These are phyloP conservation scores for Erigeron canadensis DNA, from an alignment of 129 eudicot genomes.

Conservation along the genomic window DNA sequence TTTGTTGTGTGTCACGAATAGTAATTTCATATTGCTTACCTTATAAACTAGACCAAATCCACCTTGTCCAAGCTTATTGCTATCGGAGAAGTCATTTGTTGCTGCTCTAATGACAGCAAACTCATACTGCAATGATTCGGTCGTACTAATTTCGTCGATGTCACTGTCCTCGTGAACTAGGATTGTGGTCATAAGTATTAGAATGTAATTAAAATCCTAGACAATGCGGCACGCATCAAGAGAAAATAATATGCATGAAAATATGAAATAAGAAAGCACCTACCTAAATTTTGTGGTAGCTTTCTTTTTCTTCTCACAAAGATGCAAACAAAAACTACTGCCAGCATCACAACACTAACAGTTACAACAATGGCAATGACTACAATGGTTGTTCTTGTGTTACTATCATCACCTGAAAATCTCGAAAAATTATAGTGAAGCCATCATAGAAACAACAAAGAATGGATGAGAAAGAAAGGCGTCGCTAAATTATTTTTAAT, in stretches of 20 bases:
- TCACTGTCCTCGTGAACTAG: conserved; percentile 17
- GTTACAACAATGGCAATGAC: conserved; percentile 21
- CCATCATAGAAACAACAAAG: no score
- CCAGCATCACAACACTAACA: conserved; percentile 8
- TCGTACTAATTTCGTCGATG: conserved; percentile 21
- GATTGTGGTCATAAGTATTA: neutral
- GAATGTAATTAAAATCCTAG: neutral
- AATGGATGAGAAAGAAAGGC: no score
- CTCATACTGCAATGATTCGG: conserved; percentile 46
- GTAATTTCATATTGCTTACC: conserved; percentile 28
- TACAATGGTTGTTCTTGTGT: conserved; percentile 1
- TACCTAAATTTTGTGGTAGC: conserved; percentile 5
- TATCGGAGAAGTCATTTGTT: conserved; percentile 35
- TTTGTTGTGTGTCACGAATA: neutral
- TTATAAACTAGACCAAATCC: conserved; percentile 56
- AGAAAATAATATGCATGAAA: neutral
- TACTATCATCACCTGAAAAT: conserved; percentile 24
- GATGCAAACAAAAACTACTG: conserved; percentile 7
- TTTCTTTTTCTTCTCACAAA: conserved; percentile 29
- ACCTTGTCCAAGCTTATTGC: conserved; percentile 47
- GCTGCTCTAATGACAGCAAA: conserved; percentile 34
- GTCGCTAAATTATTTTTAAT: no score
- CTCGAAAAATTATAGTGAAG: no score
- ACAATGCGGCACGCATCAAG: neutral
- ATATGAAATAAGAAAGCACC: neutral